These are phyloP conservation scores for Colletotrichum sp. DNA, from an alignment of 2,329 filamentous ascomycete genomes.

Conservation along the genomic window DNA sequence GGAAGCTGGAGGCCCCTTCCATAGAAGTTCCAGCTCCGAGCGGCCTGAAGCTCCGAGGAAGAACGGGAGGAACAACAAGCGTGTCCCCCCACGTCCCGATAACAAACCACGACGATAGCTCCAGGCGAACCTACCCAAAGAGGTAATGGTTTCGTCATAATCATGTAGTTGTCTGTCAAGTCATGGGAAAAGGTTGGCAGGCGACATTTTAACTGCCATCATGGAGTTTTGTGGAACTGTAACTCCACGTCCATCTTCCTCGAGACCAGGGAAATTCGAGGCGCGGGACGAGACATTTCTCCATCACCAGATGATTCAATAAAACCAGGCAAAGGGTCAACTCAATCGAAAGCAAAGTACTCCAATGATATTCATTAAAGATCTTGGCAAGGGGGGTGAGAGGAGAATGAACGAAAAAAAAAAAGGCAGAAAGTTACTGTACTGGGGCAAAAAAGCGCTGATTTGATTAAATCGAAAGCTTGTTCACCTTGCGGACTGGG, in stretches of 20 bases:
- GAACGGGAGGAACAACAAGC: not conserved
- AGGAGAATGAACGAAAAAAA: not conserved
- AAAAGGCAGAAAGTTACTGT: not conserved
- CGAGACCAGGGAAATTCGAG: not conserved
- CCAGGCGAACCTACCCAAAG: not conserved
- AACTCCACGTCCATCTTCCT: not conserved
- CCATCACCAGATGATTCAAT: not conserved
- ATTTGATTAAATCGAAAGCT: conserved; percentile 20
- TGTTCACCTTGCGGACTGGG: not conserved
- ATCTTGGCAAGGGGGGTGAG: not conserved
- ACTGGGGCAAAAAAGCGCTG: not conserved
- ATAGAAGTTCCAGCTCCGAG: not conserved
- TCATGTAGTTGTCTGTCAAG: not conserved
- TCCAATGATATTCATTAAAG: not conserved
- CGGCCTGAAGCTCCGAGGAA: not conserved
- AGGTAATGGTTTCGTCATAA: not conserved
- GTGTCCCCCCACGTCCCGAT: not conserved
- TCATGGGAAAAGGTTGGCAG: not conserved
- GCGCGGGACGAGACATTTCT: not conserved
- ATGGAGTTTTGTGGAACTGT: not conserved
- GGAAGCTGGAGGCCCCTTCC: conserved; percentile 6
- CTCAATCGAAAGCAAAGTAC: not conserved
- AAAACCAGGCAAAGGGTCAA: not conserved
- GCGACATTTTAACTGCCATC: not conserved
- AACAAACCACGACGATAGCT: not conserved